Percentiles rank a stretch among this genome's conserved stretches.
Evolutionary conservation across 2,329 filamentous ascomycete genomes (phyloP).

Genomic region (Cyphellophora europaea): DNA sequence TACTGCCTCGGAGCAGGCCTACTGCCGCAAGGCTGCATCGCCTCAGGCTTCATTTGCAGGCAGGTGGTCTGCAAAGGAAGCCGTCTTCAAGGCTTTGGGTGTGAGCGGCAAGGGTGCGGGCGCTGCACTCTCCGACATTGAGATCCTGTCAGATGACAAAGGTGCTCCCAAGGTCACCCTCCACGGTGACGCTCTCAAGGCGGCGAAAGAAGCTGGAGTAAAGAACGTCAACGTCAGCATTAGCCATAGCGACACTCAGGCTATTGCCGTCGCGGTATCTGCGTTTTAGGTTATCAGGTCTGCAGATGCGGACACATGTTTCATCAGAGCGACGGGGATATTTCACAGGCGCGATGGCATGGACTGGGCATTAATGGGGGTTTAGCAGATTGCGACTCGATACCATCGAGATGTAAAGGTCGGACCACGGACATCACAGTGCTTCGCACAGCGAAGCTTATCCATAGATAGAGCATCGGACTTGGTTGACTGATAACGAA

Average conservation of each 20-base stretch:
- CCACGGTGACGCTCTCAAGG: conserved; percentile 71
- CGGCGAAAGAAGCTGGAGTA: conserved; percentile 77
- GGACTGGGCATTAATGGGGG: too few relatives aligned
- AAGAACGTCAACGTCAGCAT: conserved; percentile 89
- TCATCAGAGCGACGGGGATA: too few relatives aligned
- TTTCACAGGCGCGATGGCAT: too few relatives aligned
- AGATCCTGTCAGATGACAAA: conserved; percentile 70
- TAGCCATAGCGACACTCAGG: conserved; percentile 88
- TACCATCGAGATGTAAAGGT: too few relatives aligned
- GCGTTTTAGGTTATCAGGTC: conserved; percentile 62
- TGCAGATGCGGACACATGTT: too few relatives aligned
- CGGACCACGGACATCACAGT: too few relatives aligned
- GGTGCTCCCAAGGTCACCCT: conserved; percentile 84
- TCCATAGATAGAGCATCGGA: too few relatives aligned
- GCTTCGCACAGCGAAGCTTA: too few relatives aligned
- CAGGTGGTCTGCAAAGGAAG: conserved; percentile 95
- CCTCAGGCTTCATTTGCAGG: conserved; percentile 89
- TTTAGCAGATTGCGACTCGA: too few relatives aligned
- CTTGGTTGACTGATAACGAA: too few relatives aligned
- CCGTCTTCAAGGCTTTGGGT: conserved; percentile 93
- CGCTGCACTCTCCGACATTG: conserved; percentile 86
- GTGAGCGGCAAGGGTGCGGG: conserved; percentile 81
- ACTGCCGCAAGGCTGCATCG: conserved; percentile 71
- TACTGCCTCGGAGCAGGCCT: conserved; percentile 70
- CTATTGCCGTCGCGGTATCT: conserved; percentile 86